phyloP scores from a whole-genome alignment of 805 yeast species.

The Torulaspora gathmanii region DNA sequence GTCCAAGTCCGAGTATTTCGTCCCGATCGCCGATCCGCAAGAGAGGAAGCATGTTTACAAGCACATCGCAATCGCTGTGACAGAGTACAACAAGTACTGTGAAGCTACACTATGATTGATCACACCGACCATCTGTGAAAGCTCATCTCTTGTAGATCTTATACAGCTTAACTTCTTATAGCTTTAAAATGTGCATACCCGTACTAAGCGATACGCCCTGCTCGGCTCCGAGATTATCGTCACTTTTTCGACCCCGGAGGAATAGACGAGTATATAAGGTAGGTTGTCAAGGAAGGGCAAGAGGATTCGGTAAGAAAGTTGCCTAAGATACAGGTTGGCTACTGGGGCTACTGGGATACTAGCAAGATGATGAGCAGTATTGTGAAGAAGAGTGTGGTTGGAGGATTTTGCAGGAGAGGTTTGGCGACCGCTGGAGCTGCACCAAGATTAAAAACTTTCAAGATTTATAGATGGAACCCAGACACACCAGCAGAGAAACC shows the following conservation, averaged over 20 bases:
- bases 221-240: slow-evolving; percentile 6
- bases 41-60: slow-evolving; percentile 64
- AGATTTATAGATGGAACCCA: slow-evolving; percentile 97
- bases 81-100: slow-evolving; percentile 67
- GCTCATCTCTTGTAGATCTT: background rate
- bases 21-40: slow-evolving; percentile 68
- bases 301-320: background rate
- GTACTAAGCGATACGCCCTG: background rate
- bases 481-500: slow-evolving; percentile 94
- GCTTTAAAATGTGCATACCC: background rate
- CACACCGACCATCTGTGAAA: background rate
- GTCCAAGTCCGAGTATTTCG: slow-evolving; percentile 61
- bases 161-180: background rate
- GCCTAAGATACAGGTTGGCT: background rate
- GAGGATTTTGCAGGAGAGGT: slow-evolving; percentile 21
- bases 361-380: slow-evolving; percentile 3
- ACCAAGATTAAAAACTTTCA: slow-evolving; percentile 72
- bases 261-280: background rate
- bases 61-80: slow-evolving; percentile 75
- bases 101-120: slow-evolving; percentile 42
- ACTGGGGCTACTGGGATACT: background rate
- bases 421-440: slow-evolving; percentile 43
- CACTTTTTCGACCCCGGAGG: slow-evolving; percentile 3
- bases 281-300: background rate
- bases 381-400: slow-evolving; percentile 7